These are phyloP conservation scores for Besnoitia besnoiti DNA, from an alignment of 169 alveolate species.

Conservation along the genomic window DNA sequence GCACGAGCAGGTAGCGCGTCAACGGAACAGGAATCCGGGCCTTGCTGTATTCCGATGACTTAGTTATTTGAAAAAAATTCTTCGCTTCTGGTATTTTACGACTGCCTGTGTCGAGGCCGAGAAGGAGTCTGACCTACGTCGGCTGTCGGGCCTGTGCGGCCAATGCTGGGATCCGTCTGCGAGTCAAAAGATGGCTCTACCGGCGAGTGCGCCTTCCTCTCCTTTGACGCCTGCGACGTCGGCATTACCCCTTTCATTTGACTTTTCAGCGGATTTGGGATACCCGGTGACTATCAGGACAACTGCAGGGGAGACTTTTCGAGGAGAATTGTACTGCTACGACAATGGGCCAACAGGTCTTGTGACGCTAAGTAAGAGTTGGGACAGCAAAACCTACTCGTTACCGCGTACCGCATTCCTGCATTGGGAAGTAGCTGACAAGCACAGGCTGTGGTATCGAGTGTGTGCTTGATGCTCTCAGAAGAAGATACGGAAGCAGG, in stretches of 20 bases:
- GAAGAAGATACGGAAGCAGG: conserved; percentile 18
- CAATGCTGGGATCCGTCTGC: background rate
- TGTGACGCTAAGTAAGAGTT: background rate
- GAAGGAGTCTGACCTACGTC: background rate
- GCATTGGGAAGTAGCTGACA: background rate
- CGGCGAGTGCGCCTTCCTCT: background rate
- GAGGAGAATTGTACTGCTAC: conserved; percentile 6
- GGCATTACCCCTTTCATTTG: background rate
- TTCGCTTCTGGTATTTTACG: background rate
- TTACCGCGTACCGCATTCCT: background rate
- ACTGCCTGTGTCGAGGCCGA: background rate
- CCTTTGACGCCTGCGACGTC: background rate
- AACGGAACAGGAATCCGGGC: no score
- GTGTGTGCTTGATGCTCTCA: background rate
- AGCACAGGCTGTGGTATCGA: background rate
- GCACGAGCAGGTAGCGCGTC: no score
- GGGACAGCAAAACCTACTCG: background rate
- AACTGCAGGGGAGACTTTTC: background rate
- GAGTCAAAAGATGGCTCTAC: background rate
- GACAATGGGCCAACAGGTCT: background rate
- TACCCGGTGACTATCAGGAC: conserved; percentile 4
- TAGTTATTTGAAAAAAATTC: no score
- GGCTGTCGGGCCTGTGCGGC: background rate
- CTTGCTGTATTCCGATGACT: no score
- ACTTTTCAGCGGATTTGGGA: conserved; percentile 11